Evolutionary conservation across 1,284 basidiomycete species (phyloP).

Genomic region (Sparassis latifolia): DNA sequence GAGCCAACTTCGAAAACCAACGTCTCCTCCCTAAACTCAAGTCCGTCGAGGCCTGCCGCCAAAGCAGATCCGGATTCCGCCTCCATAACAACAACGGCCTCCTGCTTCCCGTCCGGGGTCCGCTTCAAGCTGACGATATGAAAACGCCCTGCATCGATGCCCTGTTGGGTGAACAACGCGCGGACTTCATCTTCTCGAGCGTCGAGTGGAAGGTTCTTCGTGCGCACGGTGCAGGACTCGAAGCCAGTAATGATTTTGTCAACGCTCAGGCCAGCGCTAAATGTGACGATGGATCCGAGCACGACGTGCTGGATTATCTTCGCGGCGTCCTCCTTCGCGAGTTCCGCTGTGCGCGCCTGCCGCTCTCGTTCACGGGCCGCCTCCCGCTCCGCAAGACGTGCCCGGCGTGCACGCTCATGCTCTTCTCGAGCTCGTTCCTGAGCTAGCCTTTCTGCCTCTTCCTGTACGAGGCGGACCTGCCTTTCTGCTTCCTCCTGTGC

Average conservation of each 20-base stretch:
- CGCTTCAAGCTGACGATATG: conserved; percentile 3
- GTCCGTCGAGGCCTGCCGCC: conserved; percentile 1
- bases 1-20: conserved; percentile 3
- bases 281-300: conserved; percentile 17
- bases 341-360: background rate
- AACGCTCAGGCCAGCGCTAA: conserved; percentile 16
- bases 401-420: background rate
- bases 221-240: conserved; percentile 12
- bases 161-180: conserved; percentile 16
- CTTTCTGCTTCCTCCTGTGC: background rate
- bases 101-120: background rate
- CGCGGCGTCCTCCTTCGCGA: conserved; percentile 12
- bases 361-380: conserved; percentile 2
- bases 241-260: conserved; percentile 15
- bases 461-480: too few species aligned
- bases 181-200: conserved; percentile 11
- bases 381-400: background rate
- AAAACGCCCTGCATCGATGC: conserved; percentile 10
- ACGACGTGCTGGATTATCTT: conserved; percentile 12
- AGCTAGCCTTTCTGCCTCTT: background rate
- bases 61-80: background rate
- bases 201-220: conserved; percentile 13
- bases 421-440: background rate
- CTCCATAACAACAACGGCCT: conserved; percentile 21
- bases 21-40: conserved; percentile 4